Conservation (phyloP, 495 filamentous ascomycete species). For the Penicillium longicatenatum region DNA sequence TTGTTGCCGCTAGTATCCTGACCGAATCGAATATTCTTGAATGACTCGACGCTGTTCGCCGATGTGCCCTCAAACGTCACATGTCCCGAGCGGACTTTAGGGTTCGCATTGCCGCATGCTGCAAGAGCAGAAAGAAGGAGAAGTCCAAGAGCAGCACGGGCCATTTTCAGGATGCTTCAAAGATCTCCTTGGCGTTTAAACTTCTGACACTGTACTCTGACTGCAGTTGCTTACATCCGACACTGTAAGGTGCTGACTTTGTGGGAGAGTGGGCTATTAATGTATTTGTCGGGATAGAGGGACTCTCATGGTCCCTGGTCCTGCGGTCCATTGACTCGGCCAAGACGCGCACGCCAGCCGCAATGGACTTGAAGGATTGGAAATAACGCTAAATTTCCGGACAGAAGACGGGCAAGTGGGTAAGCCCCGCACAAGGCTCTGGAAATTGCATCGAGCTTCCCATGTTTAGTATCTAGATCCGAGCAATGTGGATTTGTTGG, state of each 20-base stretch:
- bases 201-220: neutral
- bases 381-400: neutral
- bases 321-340: neutral
- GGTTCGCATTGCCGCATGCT: neutral
- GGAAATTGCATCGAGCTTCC: neutral
- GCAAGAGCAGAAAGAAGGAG: neutral
- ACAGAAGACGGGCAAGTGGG: neutral
- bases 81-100: neutral
- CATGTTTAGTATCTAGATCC: neutral
- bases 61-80: conserved; percentile 11
- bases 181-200: neutral
- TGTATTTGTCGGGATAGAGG: neutral
- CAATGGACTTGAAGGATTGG: neutral
- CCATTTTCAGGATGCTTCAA: neutral
- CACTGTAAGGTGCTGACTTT: neutral
- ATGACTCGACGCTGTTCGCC: conserved; percentile 13
- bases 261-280: neutral
- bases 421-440: neutral
- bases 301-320: neutral
- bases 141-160: neutral
- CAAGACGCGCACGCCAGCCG: neutral
- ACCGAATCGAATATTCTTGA: conserved; percentile 19
- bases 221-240: neutral
- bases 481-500: neutral
- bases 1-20: conserved; percentile 14